A percentile compares a stretch with the other conserved stretches of the same genome.
Evolutionary conservation across 2,329 filamentous ascomycete genomes (phyloP).

Genomic region (Aspergillus ibericus): DNA sequence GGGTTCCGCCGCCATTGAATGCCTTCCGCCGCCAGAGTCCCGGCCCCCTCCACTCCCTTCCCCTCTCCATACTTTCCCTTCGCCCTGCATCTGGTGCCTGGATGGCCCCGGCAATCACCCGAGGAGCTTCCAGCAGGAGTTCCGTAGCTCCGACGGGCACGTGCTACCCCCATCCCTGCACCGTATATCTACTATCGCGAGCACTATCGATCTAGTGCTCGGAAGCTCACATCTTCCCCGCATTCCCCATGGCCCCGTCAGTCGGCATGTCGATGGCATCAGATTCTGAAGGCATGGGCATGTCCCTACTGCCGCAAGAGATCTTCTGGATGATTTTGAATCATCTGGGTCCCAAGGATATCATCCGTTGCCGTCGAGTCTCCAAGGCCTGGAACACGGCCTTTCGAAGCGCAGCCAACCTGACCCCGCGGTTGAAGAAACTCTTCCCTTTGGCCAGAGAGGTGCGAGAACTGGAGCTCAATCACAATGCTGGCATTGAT

Average conservation of each 20-base stretch:
- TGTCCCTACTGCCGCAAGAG: slow-evolving; percentile 54
- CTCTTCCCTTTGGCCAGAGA: slow-evolving; percentile 58
- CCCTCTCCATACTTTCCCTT: too few relatives aligned
- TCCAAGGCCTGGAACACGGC: slow-evolving; percentile 51
- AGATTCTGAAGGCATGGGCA: slow-evolving; percentile 15
- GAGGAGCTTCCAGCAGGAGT: too few relatives aligned
- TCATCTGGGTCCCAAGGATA: slow-evolving; percentile 52
- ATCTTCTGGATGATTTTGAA: slow-evolving; percentile 57
- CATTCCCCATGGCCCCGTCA: neutral
- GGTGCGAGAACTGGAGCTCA: slow-evolving; percentile 40
- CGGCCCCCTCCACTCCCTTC: too few relatives aligned
- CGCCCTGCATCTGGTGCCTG: too few relatives aligned
- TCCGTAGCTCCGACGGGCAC: too few relatives aligned
- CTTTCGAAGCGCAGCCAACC: slow-evolving; percentile 52
- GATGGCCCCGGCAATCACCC: too few relatives aligned
- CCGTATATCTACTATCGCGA: too few relatives aligned
- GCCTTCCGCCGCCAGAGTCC: too few relatives aligned
- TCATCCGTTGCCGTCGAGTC: slow-evolving; percentile 55
- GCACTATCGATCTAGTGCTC: neutral
- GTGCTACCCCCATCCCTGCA: too few relatives aligned
- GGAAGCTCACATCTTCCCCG: neutral
- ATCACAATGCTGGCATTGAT: neutral
- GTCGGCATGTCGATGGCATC: neutral
- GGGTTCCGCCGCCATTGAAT: too few relatives aligned
- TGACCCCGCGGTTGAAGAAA: slow-evolving; percentile 50